Percentiles rank a stretch among this genome's conserved stretches.
These are phyloP conservation scores for Porpolomopsis calyptriformis DNA, from an alignment of 768 basidiomycete species.

Conservation along the genomic window DNA sequence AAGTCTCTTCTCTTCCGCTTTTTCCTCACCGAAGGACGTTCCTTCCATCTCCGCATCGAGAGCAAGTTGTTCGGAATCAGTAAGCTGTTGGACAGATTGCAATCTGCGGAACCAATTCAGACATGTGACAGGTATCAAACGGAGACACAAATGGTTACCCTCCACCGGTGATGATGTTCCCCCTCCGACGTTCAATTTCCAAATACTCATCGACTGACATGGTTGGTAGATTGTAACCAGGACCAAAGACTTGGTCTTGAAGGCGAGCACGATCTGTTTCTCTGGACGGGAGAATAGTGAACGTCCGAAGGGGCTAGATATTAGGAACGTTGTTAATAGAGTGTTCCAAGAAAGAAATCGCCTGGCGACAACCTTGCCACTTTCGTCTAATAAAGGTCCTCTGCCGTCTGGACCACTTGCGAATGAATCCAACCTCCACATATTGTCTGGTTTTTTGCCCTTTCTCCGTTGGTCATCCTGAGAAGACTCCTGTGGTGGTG, in stretches of 20 bases:
- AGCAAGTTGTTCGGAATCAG: conserved; percentile 67
- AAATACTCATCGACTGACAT: conserved; percentile 97
- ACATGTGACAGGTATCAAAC: neutral
- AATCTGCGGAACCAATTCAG: conserved; percentile 30
- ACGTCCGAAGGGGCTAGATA: conserved; percentile 76
- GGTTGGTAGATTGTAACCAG: conserved; percentile 76
- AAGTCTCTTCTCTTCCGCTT: conserved; percentile 62
- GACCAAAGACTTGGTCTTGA: conserved; percentile 73
- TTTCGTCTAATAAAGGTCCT: conserved; percentile 61
- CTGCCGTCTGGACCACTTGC: conserved; percentile 36
- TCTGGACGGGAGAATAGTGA: conserved; percentile 79
- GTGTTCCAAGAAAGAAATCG: conserved; percentile 4
- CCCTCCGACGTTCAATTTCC: conserved; percentile 69
- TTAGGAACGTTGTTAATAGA: neutral
- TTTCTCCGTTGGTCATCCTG: conserved; percentile 31
- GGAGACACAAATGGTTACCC: conserved; percentile 43
- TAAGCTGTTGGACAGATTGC: conserved; percentile 54
- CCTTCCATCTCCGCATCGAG: conserved; percentile 83
- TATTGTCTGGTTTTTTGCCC: conserved; percentile 36
- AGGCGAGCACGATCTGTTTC: conserved; percentile 58
- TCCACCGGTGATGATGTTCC: conserved; percentile 80
- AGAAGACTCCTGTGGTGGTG: conserved; percentile 27
- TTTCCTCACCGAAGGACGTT: conserved; percentile 51
- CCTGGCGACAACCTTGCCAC: conserved; percentile 52
- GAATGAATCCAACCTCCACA: conserved; percentile 67